Evolutionary conservation across 352 stramenopile genomes (phyloP).

Genomic region (Halophytophthora polymorphica): DNA sequence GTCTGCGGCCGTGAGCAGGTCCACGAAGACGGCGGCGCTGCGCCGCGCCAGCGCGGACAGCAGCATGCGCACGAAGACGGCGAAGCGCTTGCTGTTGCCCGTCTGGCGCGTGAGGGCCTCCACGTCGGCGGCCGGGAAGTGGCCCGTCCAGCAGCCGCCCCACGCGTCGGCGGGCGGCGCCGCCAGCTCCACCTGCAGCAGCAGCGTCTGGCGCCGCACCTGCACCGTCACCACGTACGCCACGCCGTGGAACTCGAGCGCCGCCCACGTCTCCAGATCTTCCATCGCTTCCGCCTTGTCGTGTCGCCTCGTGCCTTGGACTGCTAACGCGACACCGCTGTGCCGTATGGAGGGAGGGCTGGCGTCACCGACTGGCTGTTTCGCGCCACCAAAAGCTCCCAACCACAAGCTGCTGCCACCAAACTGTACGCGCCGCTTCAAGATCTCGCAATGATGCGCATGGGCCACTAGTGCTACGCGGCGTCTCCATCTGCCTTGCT

Average conservation of each 20-base stretch:
- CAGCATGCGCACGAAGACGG: slow-evolving; percentile 93
- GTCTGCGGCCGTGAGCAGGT: slow-evolving; percentile 89
- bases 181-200: slow-evolving; percentile 61
- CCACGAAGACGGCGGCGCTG: slow-evolving; percentile 87
- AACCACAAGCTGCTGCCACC: no score
- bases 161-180: not conserved
- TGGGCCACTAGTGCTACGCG: no score
- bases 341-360: no score
- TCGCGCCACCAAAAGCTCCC: no score
- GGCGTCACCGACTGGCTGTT: no score
- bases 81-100: slow-evolving; percentile 92
- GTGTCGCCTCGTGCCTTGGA: no score
- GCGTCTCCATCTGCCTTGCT: no score
- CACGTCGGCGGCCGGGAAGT: slow-evolving; percentile 67
- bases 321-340: no score
- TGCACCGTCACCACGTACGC: slow-evolving; percentile 72
- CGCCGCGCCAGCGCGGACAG: slow-evolving; percentile 65
- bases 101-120: slow-evolving; percentile 93
- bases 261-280: slow-evolving; percentile 58
- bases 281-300: slow-evolving; percentile 32
- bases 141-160: slow-evolving; percentile 54
- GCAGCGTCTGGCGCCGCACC: slow-evolving; percentile 53
- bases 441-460: no score
- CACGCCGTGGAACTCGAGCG: slow-evolving; percentile 69
- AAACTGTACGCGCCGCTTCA: no score